These are phyloP conservation scores for Carallia pectinifolia DNA, from an alignment of 345 rosid genomes.

Conservation along the genomic window DNA sequence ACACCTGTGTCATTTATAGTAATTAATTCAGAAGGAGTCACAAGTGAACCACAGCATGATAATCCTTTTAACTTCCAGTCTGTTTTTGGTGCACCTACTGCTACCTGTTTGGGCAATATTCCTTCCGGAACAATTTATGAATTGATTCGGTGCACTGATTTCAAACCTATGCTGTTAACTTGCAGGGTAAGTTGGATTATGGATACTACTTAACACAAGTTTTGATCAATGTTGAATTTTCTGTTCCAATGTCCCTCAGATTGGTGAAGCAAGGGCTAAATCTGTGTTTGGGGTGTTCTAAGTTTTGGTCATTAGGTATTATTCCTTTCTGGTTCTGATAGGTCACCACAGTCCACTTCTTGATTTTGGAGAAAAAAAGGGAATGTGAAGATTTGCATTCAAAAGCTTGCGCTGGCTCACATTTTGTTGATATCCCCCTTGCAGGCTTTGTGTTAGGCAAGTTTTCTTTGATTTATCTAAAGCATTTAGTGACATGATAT, in stretches of 20 bases:
- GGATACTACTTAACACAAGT: constrained; percentile 8
- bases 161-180: constrained; percentile 39
- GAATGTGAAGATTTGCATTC: constrained; percentile 22
- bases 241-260: neutral
- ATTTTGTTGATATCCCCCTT: constrained; percentile 60
- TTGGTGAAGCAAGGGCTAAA: constrained; percentile 3
- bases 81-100: constrained; percentile 15
- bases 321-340: constrained; percentile 33
- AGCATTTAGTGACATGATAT: neutral
- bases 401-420: constrained; percentile 24
- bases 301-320: constrained; percentile 8
- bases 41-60: constrained; percentile 26
- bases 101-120: constrained; percentile 22
- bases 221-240: constrained; percentile 5
- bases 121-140: constrained; percentile 47
- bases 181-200: constrained; percentile 55
- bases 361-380: constrained; percentile 52
- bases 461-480: constrained; percentile 19
- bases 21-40: constrained; percentile 43
- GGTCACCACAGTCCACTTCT: constrained; percentile 57
- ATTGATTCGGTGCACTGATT: constrained; percentile 28
- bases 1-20: constrained; percentile 56
- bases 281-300: neutral
- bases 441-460: constrained; percentile 79
- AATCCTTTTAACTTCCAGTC: constrained; percentile 18